Base-by-base conservation (phyloP, 495 filamentous ascomycete genomes). In the Aspergillus homomorphus region DNA sequence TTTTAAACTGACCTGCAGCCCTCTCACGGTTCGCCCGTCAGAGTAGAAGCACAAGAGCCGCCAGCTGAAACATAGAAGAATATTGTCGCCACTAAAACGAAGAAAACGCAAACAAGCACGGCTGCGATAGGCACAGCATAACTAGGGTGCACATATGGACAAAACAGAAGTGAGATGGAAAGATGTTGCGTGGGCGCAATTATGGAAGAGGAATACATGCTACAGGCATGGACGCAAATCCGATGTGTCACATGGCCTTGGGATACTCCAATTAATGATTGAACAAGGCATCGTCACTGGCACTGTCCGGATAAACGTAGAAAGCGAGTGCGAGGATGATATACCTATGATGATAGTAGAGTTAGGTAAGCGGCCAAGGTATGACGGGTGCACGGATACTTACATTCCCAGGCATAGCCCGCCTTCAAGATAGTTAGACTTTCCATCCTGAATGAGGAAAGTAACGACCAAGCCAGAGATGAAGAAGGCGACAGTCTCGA, bases 401-500 rank as follows among this genome's bases (percentile, higher is more conserved):
- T 83, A 89, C 84, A 87, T 84, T 67, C 82, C 83, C 66, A 92
- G 64, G 70, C 93, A 89, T 88, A 98, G 91, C 41, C 87, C 87
- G 49, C 93, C 93, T 74, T 98, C 93, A 8, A 98, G 84, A 59
- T 96, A 98, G 69, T 98, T 98, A 15, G 87, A 91, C 77, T 93
- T 94, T 54, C 93, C 93, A 70, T 98, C 93, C 69, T 93, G 88
- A 57, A 95, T 90, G 51, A 95, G 84, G 72, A 96, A 91, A 38
- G 92, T 96, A 18, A 96, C 92, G 44, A 98, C 90, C 60, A 96
- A 72, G 0, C 94, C 91, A 33, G 86, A 87, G 56, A 98, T 77
- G 54, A 92, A 96, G 73, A 98, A 96, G 2, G 93, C 88, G 33
- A 98, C 89, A 0, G 93, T 98, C 77, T 96, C 91, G 64, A 98